phyloP scores from a whole-genome alignment of 805 yeast genomes.

The Metschnikowia vanudenii region DNA sequence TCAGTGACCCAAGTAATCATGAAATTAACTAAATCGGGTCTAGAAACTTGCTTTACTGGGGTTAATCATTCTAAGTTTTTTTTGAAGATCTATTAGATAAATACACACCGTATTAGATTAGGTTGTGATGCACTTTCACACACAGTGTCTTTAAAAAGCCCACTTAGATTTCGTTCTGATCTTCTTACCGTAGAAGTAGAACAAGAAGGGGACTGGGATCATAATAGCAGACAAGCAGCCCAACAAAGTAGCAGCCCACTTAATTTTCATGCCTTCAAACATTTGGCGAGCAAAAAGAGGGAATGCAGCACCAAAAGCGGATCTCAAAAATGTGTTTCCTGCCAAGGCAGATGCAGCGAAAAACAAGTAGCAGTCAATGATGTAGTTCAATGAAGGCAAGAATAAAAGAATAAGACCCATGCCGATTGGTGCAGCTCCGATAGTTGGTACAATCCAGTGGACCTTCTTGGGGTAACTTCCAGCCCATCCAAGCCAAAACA shows the following conservation, averaged over 20 bases:
- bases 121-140: no score
- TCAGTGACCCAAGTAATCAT: no score
- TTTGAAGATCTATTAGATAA: no score
- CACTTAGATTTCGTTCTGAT: conserved; percentile 58
- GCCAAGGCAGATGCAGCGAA: conserved; percentile 62
- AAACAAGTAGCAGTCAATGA: conserved; percentile 64
- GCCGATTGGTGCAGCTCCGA: conserved; percentile 61
- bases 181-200: conserved; percentile 45
- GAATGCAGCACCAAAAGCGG: conserved; percentile 61
- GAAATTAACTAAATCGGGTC: no score
- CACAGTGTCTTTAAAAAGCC: conserved; percentile 14
- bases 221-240: conserved; percentile 59
- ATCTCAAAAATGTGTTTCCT: conserved; percentile 62
- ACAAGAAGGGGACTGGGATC: conserved; percentile 68
- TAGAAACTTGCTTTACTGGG: no score
- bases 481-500: conserved; percentile 24
- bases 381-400: conserved; percentile 66
- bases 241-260: conserved; percentile 77
- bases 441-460: conserved; percentile 51
- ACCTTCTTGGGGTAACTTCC: conserved; percentile 20
- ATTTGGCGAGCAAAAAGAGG: conserved; percentile 71
- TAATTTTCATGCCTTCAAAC: conserved; percentile 65
- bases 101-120: no score
- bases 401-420: conserved; percentile 55
- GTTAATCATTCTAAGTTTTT: no score